Evolutionary conservation across 2,329 filamentous ascomycete species (phyloP).

Genomic region (Fusarium sp.): DNA sequence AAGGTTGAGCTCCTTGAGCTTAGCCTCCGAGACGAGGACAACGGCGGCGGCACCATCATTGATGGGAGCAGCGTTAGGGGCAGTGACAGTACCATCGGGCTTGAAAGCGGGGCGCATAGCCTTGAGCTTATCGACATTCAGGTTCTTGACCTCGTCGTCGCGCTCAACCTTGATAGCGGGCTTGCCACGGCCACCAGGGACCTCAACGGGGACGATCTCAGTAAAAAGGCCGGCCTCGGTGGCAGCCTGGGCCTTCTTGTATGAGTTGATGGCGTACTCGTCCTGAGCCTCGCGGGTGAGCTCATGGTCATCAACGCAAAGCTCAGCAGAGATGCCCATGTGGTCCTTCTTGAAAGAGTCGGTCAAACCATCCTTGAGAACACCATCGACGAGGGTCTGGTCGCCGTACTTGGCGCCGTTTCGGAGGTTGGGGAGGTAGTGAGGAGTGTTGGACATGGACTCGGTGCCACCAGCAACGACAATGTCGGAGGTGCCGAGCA

Average conservation of each 20-base stretch:
- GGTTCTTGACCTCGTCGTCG: constrained; percentile 97
- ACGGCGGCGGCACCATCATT: constrained; percentile 94
- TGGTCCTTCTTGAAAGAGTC: constrained; percentile 97
- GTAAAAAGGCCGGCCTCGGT: constrained; percentile 83
- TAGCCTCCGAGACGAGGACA: constrained; percentile 92
- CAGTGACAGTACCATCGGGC: constrained; percentile 88
- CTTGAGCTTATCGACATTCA: constrained; percentile 84
- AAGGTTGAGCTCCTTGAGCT: constrained; percentile 89
- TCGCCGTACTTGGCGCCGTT: constrained; percentile 94
- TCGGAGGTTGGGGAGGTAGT: constrained; percentile 91
- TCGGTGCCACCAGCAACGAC: constrained; percentile 95
- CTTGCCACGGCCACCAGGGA: constrained; percentile 90
- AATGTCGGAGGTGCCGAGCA: constrained; percentile 91
- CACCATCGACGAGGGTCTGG: constrained; percentile 86
- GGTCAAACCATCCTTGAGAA: constrained; percentile 93
- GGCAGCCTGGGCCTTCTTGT: constrained; percentile 91
- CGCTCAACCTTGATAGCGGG: constrained; percentile 80
- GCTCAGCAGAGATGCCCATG: constrained; percentile 93
- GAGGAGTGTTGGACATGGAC: constrained; percentile 97
- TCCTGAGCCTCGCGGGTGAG: constrained; percentile 89
- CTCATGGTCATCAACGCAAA: constrained; percentile 85
- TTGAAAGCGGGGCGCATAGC: constrained; percentile 86
- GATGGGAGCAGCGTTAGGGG: constrained; percentile 94
- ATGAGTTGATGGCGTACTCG: constrained; percentile 93
- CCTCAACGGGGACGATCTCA: constrained; percentile 91